Conservation (phyloP, 257 asterid species). For the Petunia axillaris region DNA sequence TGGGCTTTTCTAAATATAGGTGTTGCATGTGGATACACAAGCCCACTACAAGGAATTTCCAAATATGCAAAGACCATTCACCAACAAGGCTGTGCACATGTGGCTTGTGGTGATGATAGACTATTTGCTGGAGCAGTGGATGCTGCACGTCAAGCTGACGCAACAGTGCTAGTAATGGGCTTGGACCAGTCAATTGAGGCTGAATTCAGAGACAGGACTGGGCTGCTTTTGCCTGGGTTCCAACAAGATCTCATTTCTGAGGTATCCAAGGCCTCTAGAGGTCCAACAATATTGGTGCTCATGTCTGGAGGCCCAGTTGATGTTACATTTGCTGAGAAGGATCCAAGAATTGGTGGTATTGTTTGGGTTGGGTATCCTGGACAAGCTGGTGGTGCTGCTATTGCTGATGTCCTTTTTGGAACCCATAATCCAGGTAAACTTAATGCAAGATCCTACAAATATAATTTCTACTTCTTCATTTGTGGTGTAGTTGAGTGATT, state of each 20-base stretch:
- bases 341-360: slow-evolving; percentile 61
- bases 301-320: slow-evolving; percentile 94
- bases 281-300: slow-evolving; percentile 62
- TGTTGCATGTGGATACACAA: slow-evolving; percentile 69
- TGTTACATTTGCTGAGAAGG: slow-evolving; percentile 64
- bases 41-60: slow-evolving; percentile 68
- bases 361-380: slow-evolving; percentile 91
- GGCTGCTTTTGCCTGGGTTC: slow-evolving; percentile 64
- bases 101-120: slow-evolving; percentile 52
- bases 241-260: slow-evolving; percentile 70
- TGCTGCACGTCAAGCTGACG: slow-evolving; percentile 67
- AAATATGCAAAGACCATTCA: slow-evolving; percentile 55
- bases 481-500: not conserved
- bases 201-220: slow-evolving; percentile 67
- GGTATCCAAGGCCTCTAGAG: slow-evolving; percentile 68
- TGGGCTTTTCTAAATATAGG: not conserved
- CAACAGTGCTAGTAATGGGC: slow-evolving; percentile 74
- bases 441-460: not conserved
- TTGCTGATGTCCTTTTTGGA: slow-evolving; percentile 77
- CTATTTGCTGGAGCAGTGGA: slow-evolving; percentile 58
- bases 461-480: not conserved
- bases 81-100: slow-evolving; percentile 66
- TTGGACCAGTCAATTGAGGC: slow-evolving; percentile 78
- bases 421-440: slow-evolving; percentile 73
- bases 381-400: slow-evolving; percentile 82